Evolutionary conservation across 768 basidiomycete species (phyloP).

Genomic region (Collybia nuda): DNA sequence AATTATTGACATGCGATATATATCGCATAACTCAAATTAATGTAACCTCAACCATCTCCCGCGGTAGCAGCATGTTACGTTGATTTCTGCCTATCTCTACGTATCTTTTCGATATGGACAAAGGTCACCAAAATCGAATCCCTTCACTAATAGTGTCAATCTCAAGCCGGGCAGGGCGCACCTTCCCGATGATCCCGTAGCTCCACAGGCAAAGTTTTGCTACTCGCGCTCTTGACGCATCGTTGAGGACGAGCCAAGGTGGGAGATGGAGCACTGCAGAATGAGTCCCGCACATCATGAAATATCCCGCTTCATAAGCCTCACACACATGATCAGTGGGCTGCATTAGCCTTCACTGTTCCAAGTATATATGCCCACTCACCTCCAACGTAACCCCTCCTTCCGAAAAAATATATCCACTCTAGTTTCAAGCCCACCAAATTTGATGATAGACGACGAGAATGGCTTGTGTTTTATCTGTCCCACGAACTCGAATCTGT

Average conservation of each 20-base stretch:
- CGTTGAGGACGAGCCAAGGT: constrained; percentile 16
- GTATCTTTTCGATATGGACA: constrained; percentile 24
- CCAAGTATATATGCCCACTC: neutral
- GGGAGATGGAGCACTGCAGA: too few species aligned
- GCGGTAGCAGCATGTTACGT: neutral
- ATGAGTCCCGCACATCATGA: too few species aligned
- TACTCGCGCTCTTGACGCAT: constrained; percentile 13
- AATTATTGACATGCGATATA: too few species aligned
- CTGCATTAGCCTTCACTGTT: neutral
- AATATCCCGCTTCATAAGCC: too few species aligned
- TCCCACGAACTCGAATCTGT: constrained; percentile 11
- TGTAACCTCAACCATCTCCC: too few species aligned
- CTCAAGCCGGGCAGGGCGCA: constrained; percentile 13
- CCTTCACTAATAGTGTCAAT: constrained; percentile 19
- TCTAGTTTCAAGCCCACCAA: constrained; percentile 5
- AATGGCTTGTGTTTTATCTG: constrained; percentile 5
- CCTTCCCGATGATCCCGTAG: constrained; percentile 13
- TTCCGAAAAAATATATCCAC: constrained; percentile 9
- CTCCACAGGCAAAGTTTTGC: constrained; percentile 15
- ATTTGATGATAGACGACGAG: constrained; percentile 8
- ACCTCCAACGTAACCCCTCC: constrained; percentile 14
- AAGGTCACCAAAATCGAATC: constrained; percentile 28
- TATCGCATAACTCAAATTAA: too few species aligned
- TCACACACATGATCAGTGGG: constrained; percentile 14
- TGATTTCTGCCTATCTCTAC: constrained; percentile 17